Evolutionary conservation across 2,329 filamentous ascomycete species (phyloP).

Genomic region (Claviceps citrina): DNA sequence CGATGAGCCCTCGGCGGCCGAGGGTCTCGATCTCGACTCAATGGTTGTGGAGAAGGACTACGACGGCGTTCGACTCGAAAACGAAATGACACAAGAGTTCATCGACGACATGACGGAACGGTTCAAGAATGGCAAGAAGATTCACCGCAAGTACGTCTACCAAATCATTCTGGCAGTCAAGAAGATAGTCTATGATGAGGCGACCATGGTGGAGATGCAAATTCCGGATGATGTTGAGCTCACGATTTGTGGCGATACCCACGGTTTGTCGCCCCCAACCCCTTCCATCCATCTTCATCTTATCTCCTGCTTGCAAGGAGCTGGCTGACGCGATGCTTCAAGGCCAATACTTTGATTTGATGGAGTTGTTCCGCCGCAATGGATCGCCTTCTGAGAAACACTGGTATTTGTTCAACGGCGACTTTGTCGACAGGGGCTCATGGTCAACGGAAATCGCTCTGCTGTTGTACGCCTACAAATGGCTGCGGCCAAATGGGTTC

Average conservation of each 20-base stretch:
- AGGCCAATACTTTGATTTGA: slow-evolving; percentile 95
- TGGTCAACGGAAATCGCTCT: slow-evolving; percentile 98
- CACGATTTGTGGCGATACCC: slow-evolving; percentile 94
- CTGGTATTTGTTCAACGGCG: slow-evolving; percentile 93
- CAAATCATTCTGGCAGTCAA: slow-evolving; percentile 85
- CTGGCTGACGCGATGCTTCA: neutral
- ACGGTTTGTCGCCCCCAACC: slow-evolving; percentile 43
- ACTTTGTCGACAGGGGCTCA: slow-evolving; percentile 93
- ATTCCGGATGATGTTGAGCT: slow-evolving; percentile 63
- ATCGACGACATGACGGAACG: slow-evolving; percentile 93
- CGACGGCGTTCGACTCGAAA: slow-evolving; percentile 63
- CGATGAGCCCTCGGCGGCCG: slow-evolving; percentile 82
- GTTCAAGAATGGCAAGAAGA: slow-evolving; percentile 90
- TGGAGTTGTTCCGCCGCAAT: slow-evolving; percentile 90
- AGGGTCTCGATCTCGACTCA: slow-evolving; percentile 73
- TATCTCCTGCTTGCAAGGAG: no score
- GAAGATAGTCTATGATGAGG: slow-evolving; percentile 78
- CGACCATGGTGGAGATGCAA: slow-evolving; percentile 91
- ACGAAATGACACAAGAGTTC: slow-evolving; percentile 89
- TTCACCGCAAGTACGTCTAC: slow-evolving; percentile 93
- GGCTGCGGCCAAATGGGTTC: slow-evolving; percentile 73
- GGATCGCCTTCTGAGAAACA: slow-evolving; percentile 74
- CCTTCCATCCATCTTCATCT: no score
- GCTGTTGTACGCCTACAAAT: slow-evolving; percentile 90
- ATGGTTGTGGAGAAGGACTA: slow-evolving; percentile 74